These are phyloP conservation scores for Penicillium verhagenii DNA, from an alignment of 495 filamentous ascomycete species.

Conservation along the genomic window DNA sequence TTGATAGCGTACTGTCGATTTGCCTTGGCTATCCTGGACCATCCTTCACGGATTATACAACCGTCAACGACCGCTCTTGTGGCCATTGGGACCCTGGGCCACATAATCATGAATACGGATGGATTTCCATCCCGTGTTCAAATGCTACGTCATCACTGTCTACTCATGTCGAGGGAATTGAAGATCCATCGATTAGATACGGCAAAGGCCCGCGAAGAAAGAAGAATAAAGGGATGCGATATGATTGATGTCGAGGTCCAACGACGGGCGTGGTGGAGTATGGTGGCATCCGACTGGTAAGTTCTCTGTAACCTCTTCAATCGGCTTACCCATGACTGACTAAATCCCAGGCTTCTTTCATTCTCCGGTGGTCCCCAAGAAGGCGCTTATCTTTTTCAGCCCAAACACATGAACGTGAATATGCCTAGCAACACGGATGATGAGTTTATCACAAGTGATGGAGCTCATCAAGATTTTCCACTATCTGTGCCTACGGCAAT, in stretches of 20 bases:
- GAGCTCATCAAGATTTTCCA: constrained; percentile 10
- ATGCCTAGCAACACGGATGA: constrained; percentile 31
- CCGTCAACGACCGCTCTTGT: constrained; percentile 26
- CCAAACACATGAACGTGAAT: constrained; percentile 33
- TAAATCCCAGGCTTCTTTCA: constrained; percentile 23
- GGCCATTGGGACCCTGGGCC: constrained; percentile 20
- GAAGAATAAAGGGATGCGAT: constrained; percentile 23
- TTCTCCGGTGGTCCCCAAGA: constrained; percentile 27
- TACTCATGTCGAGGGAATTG: constrained; percentile 27
- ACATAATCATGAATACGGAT: constrained; percentile 22
- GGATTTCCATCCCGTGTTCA: constrained; percentile 20
- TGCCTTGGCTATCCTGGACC: constrained; percentile 22
- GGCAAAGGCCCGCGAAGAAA: constrained; percentile 17
- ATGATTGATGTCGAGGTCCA: constrained; percentile 32
- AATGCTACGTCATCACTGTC: constrained; percentile 20
- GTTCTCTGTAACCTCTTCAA: not conserved
- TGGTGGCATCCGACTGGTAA: constrained; percentile 36
- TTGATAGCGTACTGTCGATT: constrained; percentile 20
- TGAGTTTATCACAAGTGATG: constrained; percentile 17
- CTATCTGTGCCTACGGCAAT: constrained; percentile 21
- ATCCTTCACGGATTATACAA: constrained; percentile 11
- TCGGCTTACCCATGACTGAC: not conserved
- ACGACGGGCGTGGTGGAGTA: constrained; percentile 33
- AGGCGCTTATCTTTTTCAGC: constrained; percentile 27
- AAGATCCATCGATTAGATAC: constrained; percentile 31